Evolutionary conservation across 2,329 filamentous ascomycete species (phyloP), one percentile per base, ranked within the genome.

Genomic region (Pseudocercospora eumusae): DNA sequence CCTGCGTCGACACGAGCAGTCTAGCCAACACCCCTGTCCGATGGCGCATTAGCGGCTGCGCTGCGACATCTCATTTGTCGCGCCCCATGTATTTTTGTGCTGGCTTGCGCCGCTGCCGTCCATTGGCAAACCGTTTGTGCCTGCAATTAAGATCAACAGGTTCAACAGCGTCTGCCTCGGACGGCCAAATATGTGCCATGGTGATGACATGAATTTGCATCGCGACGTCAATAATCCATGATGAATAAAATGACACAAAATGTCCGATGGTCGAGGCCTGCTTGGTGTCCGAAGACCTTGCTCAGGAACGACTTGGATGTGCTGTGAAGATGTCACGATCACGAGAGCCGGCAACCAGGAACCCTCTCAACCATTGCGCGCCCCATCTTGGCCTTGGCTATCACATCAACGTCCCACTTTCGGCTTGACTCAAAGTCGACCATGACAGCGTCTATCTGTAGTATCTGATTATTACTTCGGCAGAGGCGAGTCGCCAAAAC

Each of bases 401-500:
- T 44, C 40, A 44, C 40, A 31, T 31, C 28, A 31, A 25, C 23
- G 47, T 4, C 28, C 23, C 13, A 53, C 15, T 25, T 21, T 49
- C 25, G 45, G 15, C 45, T 49, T 49, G 18, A 49, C 45, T 49
- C 20, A 21, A 13, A 49, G 23, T 23, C 18, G 45, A 21, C 11
- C 4, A 21, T 13, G 11, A 25, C 18, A 21, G 18, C 45, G 15
- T 49, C 47, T 25, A 50, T 25, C n/a, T 20, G n/a, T n/a, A n/a
- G n/a, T n/a, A n/a, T n/a, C n/a, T n/a, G n/a, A n/a, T n/a, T 8
- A 42, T 42, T 53, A 49, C 21, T 61, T 56, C 8, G 66, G 56
- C 60, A 67, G 62, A 8, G 69, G 64, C 56, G 59, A 66, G 50
- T 70, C 68, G 10, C 69, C 71, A 52, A 73, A 72, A 33, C 63